phyloP scores from a whole-genome alignment of 768 basidiomycete species.

The Lentinula edodes region DNA sequence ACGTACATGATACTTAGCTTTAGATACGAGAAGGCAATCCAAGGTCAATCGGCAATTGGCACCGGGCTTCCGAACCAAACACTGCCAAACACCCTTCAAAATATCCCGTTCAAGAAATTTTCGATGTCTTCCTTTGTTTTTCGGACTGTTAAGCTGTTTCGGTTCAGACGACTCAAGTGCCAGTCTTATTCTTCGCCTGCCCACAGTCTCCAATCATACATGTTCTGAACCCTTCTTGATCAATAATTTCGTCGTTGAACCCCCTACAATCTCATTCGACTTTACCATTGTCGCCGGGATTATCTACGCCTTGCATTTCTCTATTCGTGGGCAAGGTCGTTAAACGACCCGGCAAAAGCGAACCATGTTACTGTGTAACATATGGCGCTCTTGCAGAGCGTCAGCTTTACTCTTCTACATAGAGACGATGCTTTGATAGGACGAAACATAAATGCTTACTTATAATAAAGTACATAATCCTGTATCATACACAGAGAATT shows the following conservation, averaged over 20 bases:
- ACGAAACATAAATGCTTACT: neutral
- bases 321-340: conserved; percentile 1
- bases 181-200: no score
- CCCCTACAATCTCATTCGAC: neutral
- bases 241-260: no score
- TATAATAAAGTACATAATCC: neutral
- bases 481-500: neutral
- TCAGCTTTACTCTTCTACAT: neutral
- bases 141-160: no score
- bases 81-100: neutral
- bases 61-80: neutral
- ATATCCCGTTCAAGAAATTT: no score
- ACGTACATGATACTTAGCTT: neutral
- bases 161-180: no score
- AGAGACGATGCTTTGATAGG: conserved; percentile 6
- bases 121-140: no score
- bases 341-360: conserved; percentile 7
- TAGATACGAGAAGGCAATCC: no score
- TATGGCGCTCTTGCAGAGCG: conserved; percentile 6
- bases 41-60: neutral
- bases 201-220: no score
- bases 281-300: neutral
- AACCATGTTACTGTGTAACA: neutral
- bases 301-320: conserved; percentile 5
- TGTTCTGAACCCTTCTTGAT: no score